Evolutionary conservation across 2,329 filamentous ascomycete genomes (phyloP).

Genomic region (Colletotrichum shisoi): DNA sequence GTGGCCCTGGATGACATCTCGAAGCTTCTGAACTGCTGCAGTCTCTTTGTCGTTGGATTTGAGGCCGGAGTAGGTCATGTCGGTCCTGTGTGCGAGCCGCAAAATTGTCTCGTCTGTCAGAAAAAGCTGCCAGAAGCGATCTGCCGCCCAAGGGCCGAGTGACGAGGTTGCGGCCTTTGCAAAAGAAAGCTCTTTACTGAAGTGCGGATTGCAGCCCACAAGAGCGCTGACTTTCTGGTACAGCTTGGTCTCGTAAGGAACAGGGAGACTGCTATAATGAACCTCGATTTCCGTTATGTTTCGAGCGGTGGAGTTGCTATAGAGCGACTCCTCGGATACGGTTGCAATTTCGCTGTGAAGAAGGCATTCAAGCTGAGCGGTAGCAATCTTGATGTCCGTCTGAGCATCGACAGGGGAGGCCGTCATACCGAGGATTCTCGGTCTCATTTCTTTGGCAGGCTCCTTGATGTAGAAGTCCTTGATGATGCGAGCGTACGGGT

Average conservation of each 20-base stretch:
- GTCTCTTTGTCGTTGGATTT: constrained; percentile 62
- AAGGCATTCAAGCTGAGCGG: constrained; percentile 75
- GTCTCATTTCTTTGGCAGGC: constrained; percentile 58
- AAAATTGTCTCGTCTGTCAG: constrained; percentile 68
- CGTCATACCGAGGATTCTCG: constrained; percentile 93
- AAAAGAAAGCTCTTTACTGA: constrained; percentile 67
- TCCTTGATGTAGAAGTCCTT: constrained; percentile 78
- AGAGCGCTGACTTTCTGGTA: constrained; percentile 62
- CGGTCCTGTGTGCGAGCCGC: constrained; percentile 66
- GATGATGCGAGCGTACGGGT: constrained; percentile 89
- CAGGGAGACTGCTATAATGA: constrained; percentile 55
- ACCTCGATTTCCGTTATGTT: constrained; percentile 63
- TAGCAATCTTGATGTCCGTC: constrained; percentile 73
- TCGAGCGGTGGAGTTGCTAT: constrained; percentile 44
- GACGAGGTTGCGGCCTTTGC: constrained; percentile 67
- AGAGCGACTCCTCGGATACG: constrained; percentile 55
- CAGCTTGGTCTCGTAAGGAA: constrained; percentile 70
- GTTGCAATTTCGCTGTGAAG: constrained; percentile 87
- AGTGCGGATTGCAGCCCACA: constrained; percentile 52
- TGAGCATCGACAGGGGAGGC: constrained; percentile 91
- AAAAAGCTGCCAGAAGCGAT: constrained; percentile 78
- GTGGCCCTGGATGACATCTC: constrained; percentile 62
- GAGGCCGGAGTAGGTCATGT: constrained; percentile 42
- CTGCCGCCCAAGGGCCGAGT: constrained; percentile 84
- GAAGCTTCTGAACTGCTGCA: constrained; percentile 65